Conservation (phyloP, 2,329 filamentous ascomycete genomes). For the Aspergillus neoniger region DNA sequence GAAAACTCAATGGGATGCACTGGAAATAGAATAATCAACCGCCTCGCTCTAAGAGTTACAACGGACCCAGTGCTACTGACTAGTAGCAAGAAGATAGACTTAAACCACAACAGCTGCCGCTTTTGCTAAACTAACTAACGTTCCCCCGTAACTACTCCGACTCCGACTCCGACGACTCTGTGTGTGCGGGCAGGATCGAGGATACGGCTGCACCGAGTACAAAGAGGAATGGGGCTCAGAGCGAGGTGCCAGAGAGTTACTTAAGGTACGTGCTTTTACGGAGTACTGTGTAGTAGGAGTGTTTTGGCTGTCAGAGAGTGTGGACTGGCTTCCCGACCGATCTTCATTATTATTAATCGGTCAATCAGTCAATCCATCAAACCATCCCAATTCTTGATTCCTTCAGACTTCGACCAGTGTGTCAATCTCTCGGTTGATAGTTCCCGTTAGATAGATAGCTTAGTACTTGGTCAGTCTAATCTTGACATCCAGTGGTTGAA, state of each 20-base stretch:
- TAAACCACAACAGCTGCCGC: not conserved
- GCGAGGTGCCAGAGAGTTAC: not conserved
- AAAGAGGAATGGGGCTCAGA: constrained; percentile 8
- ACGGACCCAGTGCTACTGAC: not conserved
- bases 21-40: not conserved
- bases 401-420: too few species aligned
- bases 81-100: not conserved
- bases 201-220: constrained; percentile 5
- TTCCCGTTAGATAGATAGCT: not conserved
- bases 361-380: not conserved
- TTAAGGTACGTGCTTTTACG: too few species aligned
- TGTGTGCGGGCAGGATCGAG: constrained; percentile 4
- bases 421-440: not conserved
- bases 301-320: too few species aligned
- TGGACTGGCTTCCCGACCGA: not conserved
- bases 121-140: not conserved
- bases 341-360: not conserved
- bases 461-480: too few species aligned
- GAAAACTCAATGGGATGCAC: not conserved
- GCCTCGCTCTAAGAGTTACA: not conserved
- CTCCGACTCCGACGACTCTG: not conserved
- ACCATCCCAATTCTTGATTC: not conserved
- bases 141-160: not conserved
- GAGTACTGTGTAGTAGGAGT: too few species aligned
- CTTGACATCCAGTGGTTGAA: not conserved